A percentile compares a stretch with the other conserved stretches of the same genome.
Evolutionary conservation across 371 early-diverging fungal species (phyloP).

Genomic region (Chytridium lagenaria): DNA sequence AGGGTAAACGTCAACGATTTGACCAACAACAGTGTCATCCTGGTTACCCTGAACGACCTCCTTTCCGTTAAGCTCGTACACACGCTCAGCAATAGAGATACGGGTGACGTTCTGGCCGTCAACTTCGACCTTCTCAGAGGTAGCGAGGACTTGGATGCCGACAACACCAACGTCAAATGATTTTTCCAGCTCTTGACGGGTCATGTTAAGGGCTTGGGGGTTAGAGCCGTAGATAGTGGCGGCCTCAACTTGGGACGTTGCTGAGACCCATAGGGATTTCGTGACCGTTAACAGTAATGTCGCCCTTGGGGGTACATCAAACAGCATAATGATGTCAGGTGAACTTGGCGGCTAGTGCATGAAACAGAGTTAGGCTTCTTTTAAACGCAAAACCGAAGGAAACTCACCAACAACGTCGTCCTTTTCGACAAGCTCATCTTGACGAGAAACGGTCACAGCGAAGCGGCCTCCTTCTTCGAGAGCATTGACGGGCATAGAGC

Average conservation of each 20-base stretch:
- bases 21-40: conserved; percentile 70
- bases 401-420: conserved; percentile 14
- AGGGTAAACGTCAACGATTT: conserved; percentile 68
- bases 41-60: conserved; percentile 64
- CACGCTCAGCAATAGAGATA: conserved; percentile 64
- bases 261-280: conserved; percentile 65
- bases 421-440: conserved; percentile 70
- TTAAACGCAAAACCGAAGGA: background rate
- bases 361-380: background rate
- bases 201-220: conserved; percentile 44
- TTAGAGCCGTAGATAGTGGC: conserved; percentile 61
- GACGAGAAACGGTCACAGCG: conserved; percentile 55
- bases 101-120: conserved; percentile 64
- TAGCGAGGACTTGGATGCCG: conserved; percentile 70
- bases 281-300: conserved; percentile 61
- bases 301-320: conserved; percentile 59
- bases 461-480: conserved; percentile 32
- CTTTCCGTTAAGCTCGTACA: conserved; percentile 73
- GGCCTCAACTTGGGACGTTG: conserved; percentile 66
- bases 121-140: conserved; percentile 60
- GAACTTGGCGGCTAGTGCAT: conserved; percentile 63
- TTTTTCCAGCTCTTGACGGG: conserved; percentile 41
- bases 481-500: conserved; percentile 29
- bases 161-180: conserved; percentile 74
- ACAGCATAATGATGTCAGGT: conserved; percentile 70